These are phyloP conservation scores for Aureobasidium sp. DNA, from an alignment of 2,329 filamentous ascomycete species.

Conservation along the genomic window DNA sequence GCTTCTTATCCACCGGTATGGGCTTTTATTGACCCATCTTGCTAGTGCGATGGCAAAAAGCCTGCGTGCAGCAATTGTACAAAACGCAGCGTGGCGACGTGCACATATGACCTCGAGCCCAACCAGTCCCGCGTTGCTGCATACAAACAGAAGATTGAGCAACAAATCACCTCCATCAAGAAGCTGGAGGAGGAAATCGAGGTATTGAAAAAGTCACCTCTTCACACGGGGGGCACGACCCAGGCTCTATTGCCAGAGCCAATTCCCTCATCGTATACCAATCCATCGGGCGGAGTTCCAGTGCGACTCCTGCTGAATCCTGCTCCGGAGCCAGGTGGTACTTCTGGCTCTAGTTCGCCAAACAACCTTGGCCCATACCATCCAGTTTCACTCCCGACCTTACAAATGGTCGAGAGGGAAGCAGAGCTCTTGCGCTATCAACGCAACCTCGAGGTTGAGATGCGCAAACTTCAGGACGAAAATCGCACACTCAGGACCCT, in stretches of 20 bases:
- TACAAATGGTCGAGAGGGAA: neutral
- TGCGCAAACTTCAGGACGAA: neutral
- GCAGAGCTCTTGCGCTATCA: neutral
- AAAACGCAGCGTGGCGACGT: neutral
- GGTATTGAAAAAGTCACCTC: neutral
- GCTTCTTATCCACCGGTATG: neutral
- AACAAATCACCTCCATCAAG: neutral
- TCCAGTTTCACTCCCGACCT: neutral
- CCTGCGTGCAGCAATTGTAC: constrained; percentile 8
- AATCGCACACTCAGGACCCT: neutral
- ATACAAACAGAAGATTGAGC: constrained; percentile 15
- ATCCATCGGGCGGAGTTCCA: constrained; percentile 3
- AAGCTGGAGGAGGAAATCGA: neutral
- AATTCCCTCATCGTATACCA: neutral
- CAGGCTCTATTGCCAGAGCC: neutral
- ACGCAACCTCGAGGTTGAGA: neutral
- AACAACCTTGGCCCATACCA: neutral
- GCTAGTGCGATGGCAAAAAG: constrained; percentile 8
- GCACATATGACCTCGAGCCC: constrained; percentile 10
- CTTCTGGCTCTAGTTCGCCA: neutral
- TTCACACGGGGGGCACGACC: neutral
- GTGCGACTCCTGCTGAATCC: constrained; percentile 1
- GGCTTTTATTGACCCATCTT: neutral
- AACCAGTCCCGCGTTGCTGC: constrained; percentile 9
- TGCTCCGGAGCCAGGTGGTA: neutral